Percentiles rank a stretch among this genome's conserved stretches.
phyloP scores from a whole-genome alignment of 83 land plant species.

The Picea abies region DNA sequence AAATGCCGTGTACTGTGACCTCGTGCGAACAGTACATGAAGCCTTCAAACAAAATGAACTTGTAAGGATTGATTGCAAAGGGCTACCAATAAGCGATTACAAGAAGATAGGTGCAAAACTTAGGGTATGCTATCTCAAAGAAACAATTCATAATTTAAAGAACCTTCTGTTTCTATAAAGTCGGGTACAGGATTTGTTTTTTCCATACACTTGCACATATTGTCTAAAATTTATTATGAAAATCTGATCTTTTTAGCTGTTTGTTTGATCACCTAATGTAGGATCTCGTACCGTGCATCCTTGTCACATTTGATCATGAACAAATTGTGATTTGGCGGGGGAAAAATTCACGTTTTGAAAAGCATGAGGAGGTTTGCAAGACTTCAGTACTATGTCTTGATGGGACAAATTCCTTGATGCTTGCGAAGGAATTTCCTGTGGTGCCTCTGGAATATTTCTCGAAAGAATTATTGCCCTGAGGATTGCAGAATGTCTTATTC shows the following conservation, averaged over 20 bases:
- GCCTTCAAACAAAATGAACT: conserved; percentile 72
- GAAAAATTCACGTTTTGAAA: conserved; percentile 19
- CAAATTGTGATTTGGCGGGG: conserved; percentile 88
- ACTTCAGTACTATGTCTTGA: background rate
- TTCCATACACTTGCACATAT: background rate
- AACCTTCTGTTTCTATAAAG: background rate
- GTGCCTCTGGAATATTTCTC: conserved; percentile 15
- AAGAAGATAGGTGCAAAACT: conserved; percentile 82
- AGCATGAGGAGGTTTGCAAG: background rate
- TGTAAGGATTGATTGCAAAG: conserved; percentile 77
- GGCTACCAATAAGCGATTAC: conserved; percentile 75
- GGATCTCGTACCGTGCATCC: conserved; percentile 85
- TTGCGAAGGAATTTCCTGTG: conserved; percentile 9
- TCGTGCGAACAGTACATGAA: conserved; percentile 75
- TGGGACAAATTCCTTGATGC: background rate
- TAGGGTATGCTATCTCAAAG: conserved; percentile 46
- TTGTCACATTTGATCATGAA: conserved; percentile 83
- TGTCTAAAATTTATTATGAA: background rate
- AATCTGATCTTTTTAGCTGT: background rate
- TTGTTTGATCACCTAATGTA: conserved; percentile 23
- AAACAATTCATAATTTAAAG: background rate
- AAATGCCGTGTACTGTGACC: conserved; percentile 78
- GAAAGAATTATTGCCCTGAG: background rate
- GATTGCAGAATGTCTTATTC: background rate
- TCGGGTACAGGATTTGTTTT: background rate